Evolutionary conservation across 495 filamentous ascomycete genomes (phyloP), one percentile per base, ranked within the genome.

Genomic region (Haplographium delicatum): DNA sequence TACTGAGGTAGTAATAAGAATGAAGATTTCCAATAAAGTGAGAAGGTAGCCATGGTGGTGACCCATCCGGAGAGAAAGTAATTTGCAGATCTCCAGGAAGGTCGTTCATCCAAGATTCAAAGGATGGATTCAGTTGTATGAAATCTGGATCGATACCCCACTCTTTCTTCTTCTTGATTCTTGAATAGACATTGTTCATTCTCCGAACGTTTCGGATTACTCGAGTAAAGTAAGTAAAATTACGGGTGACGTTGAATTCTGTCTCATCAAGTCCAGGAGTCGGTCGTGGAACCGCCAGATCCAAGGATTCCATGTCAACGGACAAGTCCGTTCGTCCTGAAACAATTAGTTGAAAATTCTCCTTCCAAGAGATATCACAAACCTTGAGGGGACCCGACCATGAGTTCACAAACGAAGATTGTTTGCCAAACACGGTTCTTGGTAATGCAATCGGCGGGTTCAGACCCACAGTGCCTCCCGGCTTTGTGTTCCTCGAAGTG

Each of bases 1-100:
- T 78, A 26, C 80, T 84, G 25, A 98, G 71, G 55, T 96, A 85
- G 64, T 93, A 91, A 68, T 97, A 95, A 5, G 82, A 88, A 65
- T 97, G 93, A 64, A 96, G 76, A 57, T 96, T 95, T 23, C 86
- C 93, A 45, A 93, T 76, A 56, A 93, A 96, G 62, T 95, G 87
- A 16, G 88, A 93, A 4, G 87, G 81, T 38, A 96, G 72, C 82
- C 85, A 95, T 0, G 91, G 89, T 2, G 88, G 78, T 3, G 84
- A 85, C 28, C 87, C 85, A 62, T 95, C 86, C 1, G 76, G 61
- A 18, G 89, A 85, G 61, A 90, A 95, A 22, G 72, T 78, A 31
- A 98, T 70, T 56, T 88, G 79, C 59, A 97, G 64, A 64, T 96
- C 87, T 7, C 75, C 63, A 0, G 93, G 94, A 13, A 97, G 75